Evolutionary conservation across 2,329 filamentous ascomycete genomes (phyloP), one percentile per base, ranked within the genome.

Genomic region (Fusarium sp.): DNA sequence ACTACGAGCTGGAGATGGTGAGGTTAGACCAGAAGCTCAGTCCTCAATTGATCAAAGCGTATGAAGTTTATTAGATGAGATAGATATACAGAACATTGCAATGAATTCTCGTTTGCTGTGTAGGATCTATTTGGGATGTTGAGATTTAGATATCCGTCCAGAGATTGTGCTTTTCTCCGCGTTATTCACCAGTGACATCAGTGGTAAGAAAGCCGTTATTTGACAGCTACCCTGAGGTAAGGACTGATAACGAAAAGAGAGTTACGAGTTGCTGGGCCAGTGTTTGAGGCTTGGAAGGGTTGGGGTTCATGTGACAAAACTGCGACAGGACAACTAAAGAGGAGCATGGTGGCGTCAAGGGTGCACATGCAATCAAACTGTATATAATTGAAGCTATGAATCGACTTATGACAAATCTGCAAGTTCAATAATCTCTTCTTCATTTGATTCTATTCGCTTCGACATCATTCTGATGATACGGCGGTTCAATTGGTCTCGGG

Each of bases 281-380:
- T 28, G 24, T 44, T 37, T 43, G 35, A 50, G 54, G 54, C 29
- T 47, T 12, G 26, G 28, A 16, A 26, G 18, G 35, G 6, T 9
- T 29, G 6, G 37, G 46, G 23, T 33, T 28, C 20, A 37, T 47
- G 33, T 31, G 15, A 23, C 29, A 56, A 21, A 62, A 38, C 21
- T 38, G 37, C 20, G 33, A 39, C 26, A 29, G 38, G 31, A 28
- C 43, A 66, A 37, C 15, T 8, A 35, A n/a, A 16, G 44, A 23
- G 21, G 42, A 21, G 23, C 29, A 35, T 37, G 23, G 62, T 58
- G 66, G 66, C 66, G 66, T 48, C 35, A 57, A 63, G 61, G 42
- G 35, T 47, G 41, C 20, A 54, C 20, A 28, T 56, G 44, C 44
- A 60, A 46, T 41, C n/a, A 43, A 43, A 44, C 37, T 55, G 20